A percentile compares a stretch with the other conserved stretches of the same genome.
These are phyloP conservation scores for Dujonia santamariae DNA, from an alignment of 1,139 yeast species.

Conservation along the genomic window DNA sequence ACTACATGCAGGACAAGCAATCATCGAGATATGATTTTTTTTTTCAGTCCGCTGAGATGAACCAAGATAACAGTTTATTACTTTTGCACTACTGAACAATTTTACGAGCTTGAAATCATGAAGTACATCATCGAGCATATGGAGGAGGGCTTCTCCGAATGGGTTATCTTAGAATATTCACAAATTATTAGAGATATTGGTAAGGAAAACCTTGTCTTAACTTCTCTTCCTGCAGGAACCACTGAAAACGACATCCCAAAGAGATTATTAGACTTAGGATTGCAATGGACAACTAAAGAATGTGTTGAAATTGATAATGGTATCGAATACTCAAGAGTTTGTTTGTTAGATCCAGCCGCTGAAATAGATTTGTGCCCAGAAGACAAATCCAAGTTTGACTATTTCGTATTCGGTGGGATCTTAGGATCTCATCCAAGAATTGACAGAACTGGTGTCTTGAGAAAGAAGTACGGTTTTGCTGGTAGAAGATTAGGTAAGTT, in stretches of 20 bases:
- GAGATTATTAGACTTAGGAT: conserved; percentile 55
- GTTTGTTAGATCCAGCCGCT: conserved; percentile 89
- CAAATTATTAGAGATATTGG: conserved; percentile 86
- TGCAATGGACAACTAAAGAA: conserved; percentile 81
- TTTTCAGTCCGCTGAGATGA: no score
- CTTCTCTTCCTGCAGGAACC: conserved; percentile 70
- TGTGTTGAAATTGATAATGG: conserved; percentile 50
- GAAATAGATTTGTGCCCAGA: conserved; percentile 65
- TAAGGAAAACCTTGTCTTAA: conserved; percentile 63
- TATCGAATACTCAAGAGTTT: conserved; percentile 54
- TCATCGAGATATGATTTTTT: no score
- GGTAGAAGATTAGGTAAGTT: conserved; percentile 83
- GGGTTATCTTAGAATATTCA: conserved; percentile 88
- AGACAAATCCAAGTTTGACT: conserved; percentile 67
- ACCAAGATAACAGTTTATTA: no score
- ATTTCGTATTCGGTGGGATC: conserved; percentile 94
- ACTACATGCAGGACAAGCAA: no score
- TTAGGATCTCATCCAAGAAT: conserved; percentile 96
- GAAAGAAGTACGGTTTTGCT: conserved; percentile 72
- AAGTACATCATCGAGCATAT: conserved; percentile 94
- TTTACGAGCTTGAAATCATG: conserved; percentile 48
- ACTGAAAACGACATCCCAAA: conserved; percentile 65
- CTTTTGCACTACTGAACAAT: no score
- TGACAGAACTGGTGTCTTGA: conserved; percentile 88
- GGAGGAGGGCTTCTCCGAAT: conserved; percentile 95